Conservation (phyloP, 2,329 filamentous ascomycete genomes). For the Pestalotiopsis fici region DNA sequence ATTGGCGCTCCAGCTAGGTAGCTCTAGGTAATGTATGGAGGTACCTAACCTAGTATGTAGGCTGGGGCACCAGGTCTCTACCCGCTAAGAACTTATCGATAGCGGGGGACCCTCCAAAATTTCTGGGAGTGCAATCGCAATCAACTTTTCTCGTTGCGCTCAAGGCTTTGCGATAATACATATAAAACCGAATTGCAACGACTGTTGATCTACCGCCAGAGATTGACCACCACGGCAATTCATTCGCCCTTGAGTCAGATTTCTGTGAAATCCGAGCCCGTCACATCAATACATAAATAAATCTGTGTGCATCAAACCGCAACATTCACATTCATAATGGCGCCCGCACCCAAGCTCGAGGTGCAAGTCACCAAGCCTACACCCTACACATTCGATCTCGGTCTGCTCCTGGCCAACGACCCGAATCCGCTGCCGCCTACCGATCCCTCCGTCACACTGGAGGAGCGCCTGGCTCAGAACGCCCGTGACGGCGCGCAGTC, state of each 20-base stretch:
- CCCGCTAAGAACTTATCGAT: constrained; percentile 14
- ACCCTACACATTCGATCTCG: constrained; percentile 91
- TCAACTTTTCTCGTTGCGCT: not conserved
- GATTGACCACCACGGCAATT: not conserved
- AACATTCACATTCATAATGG: constrained; percentile 9
- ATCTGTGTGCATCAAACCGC: not conserved
- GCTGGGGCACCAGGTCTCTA: not conserved
- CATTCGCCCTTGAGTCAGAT: not conserved
- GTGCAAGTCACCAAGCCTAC: constrained; percentile 78
- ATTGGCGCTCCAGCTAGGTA: not conserved
- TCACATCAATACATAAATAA: not conserved
- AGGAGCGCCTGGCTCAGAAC: constrained; percentile 68
- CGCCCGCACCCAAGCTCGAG: constrained; percentile 48
- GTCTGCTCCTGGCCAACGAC: constrained; percentile 54
- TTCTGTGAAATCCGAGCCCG: not conserved
- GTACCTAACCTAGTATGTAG: not conserved
- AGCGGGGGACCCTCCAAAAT: constrained; percentile 11
- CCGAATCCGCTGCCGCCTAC: constrained; percentile 65
- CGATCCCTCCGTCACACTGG: constrained; percentile 46
- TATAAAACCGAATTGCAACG: not conserved
- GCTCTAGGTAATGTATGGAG: not conserved
- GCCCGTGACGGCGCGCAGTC: constrained; percentile 90
- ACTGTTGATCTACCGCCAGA: not conserved
- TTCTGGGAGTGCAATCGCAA: constrained; percentile 5
- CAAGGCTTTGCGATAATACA: not conserved